These are phyloP conservation scores for Starmera amethionina DNA, from an alignment of 805 yeast genomes.

Conservation along the genomic window DNA sequence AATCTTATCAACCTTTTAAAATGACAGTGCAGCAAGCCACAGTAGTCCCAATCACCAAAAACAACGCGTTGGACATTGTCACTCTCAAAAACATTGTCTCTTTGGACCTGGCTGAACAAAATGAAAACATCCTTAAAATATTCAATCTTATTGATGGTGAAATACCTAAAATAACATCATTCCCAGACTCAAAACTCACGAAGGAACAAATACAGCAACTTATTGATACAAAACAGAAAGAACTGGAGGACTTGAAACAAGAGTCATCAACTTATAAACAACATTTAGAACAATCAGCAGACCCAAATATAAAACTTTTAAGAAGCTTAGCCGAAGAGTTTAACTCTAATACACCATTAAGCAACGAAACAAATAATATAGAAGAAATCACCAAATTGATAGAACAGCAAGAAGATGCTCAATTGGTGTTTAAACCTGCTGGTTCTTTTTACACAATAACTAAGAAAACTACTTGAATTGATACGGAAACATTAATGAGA, in stretches of 20 bases:
- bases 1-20: background rate
- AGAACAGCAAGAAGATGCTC: background rate
- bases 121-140: conserved; percentile 13
- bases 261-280: conserved; percentile 7
- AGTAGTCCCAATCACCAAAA: conserved; percentile 8
- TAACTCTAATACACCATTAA: background rate
- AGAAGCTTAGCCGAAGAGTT: conserved; percentile 12
- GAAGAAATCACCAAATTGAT: background rate
- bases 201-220: conserved; percentile 3
- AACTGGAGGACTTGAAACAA: conserved; percentile 1
- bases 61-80: conserved; percentile 11
- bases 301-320: conserved; percentile 5
- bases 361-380: background rate
- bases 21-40: conserved; percentile 15
- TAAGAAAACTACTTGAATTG: too few relatives aligned
- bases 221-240: conserved; percentile 5
- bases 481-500: too few relatives aligned
- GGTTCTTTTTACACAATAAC: too few relatives aligned
- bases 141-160: conserved; percentile 14
- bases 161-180: background rate
- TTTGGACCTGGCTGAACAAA: conserved; percentile 15
- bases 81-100: conserved; percentile 19
- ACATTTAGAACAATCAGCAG: background rate
- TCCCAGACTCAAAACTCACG: conserved; percentile 1
- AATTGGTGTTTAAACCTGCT: background rate